Evolutionary conservation across 805 yeast species (phyloP).

Genomic region (Candida golubevii): DNA sequence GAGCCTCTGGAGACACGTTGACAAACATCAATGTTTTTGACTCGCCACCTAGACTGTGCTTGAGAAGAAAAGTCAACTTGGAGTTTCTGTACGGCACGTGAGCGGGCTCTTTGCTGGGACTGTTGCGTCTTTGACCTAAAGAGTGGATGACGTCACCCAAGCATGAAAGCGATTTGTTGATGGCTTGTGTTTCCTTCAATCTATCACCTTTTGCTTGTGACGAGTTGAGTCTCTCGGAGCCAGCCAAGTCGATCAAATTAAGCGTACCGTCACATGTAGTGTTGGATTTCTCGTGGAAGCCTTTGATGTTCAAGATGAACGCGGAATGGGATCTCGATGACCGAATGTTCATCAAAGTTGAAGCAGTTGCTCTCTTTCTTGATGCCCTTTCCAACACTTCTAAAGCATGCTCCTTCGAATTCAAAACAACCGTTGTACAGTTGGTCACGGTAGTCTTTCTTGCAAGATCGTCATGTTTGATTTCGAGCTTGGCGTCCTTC

Average conservation of each 20-base stretch:
- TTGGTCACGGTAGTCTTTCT: slow-evolving; percentile 61
- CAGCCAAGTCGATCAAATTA: slow-evolving; percentile 88
- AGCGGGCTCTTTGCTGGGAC: slow-evolving; percentile 20
- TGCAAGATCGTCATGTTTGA: slow-evolving; percentile 58
- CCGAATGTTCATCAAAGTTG: slow-evolving; percentile 73
- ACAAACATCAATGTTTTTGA: slow-evolving; percentile 94
- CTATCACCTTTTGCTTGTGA: slow-evolving; percentile 80
- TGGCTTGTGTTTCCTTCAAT: slow-evolving; percentile 80
- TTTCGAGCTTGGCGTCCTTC: slow-evolving; percentile 49
- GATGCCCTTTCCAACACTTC: slow-evolving; percentile 51
- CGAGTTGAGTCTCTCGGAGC: slow-evolving; percentile 77
- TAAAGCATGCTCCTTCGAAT: slow-evolving; percentile 46
- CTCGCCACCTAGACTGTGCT: slow-evolving; percentile 77
- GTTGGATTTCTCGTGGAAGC: slow-evolving; percentile 48
- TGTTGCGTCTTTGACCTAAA: slow-evolving; percentile 38
- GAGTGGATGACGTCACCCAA: slow-evolving; percentile 87
- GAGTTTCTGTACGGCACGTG: slow-evolving; percentile 72
- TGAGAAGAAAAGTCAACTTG: slow-evolving; percentile 74
- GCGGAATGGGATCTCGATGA: slow-evolving; percentile 92
- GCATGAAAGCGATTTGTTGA: slow-evolving; percentile 82
- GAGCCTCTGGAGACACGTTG: slow-evolving; percentile 65
- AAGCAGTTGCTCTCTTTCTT: slow-evolving; percentile 67
- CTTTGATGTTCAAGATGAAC: slow-evolving; percentile 59
- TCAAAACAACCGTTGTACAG: slow-evolving; percentile 46
- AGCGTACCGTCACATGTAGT: slow-evolving; percentile 42